phyloP scores from a whole-genome alignment of 2,329 filamentous ascomycete species.

The Mycogone perniciosa region DNA sequence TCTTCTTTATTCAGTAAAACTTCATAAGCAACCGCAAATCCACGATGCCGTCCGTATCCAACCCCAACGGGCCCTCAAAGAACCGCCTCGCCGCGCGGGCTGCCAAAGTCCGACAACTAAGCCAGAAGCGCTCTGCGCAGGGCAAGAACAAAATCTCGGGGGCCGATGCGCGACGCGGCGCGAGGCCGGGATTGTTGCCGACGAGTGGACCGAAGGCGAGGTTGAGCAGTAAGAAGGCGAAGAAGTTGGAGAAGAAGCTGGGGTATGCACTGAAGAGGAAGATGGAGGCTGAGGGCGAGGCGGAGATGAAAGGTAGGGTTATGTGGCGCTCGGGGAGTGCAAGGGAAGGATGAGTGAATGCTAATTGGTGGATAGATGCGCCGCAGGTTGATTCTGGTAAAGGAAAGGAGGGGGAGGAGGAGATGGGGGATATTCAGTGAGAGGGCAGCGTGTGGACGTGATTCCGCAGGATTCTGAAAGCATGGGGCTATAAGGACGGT shows the following conservation, averaged over 20 bases:
- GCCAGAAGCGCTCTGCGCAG: conserved; percentile 35
- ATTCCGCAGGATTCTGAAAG: neutral
- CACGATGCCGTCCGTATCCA: conserved; percentile 50
- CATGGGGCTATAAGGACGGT: neutral
- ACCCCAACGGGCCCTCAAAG: conserved; percentile 51
- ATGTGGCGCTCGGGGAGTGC: neutral
- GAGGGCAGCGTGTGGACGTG: neutral
- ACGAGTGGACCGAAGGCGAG: conserved; percentile 48
- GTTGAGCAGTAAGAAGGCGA: conserved; percentile 49
- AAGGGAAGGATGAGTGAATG: neutral
- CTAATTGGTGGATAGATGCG: conserved; percentile 16
- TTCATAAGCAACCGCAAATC: neutral
- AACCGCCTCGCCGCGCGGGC: conserved; percentile 45
- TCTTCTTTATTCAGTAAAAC: neutral
- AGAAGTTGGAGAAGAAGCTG: conserved; percentile 50
- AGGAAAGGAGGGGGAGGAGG: conserved; percentile 14
- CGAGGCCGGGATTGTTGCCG: conserved; percentile 46
- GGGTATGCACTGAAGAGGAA: conserved; percentile 47
- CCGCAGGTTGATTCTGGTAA: conserved; percentile 5
- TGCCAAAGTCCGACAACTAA: conserved; percentile 37
- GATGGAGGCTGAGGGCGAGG: conserved; percentile 43
- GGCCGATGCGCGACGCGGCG: conserved; percentile 42
- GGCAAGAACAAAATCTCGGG: conserved; percentile 35
- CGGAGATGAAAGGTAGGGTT: conserved; percentile 41
- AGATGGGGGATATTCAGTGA: conserved; percentile 18